Base-by-base conservation (phyloP, 2,329 filamentous ascomycete genomes). In the Diplodia corticola region DNA sequence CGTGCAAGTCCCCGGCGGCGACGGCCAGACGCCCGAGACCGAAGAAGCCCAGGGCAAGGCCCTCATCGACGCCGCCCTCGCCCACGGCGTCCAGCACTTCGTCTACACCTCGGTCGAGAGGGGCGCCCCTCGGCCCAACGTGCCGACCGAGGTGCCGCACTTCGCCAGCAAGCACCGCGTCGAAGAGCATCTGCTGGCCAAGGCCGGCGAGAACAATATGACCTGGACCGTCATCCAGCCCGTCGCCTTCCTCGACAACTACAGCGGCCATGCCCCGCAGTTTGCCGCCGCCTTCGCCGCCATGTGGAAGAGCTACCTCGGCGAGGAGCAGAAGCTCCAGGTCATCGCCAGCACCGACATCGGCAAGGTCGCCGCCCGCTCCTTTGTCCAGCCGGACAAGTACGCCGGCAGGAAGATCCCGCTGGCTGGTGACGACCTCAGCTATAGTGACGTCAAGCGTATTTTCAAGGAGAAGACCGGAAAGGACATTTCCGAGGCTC, bases 161-260 rank as follows among this genome's bases (percentile, higher is more conserved):
- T 90, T 90, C 71, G 80, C 80, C 66, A 81, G 74, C 71, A 90
- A 90, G 73, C 80, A 86, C 72, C 75, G 81, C 10, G 85, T 89
- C 69, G 88, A 90, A 75, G 76, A 83, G 63, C 80, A 89, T 67
- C 82, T 90, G 10, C 76, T 83, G 44, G 75, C 81, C 22, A 53
- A 66, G 35, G 75, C 57, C 78, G 73, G 74, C 5, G 76, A n/a
- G n/a, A n/a, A 73, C 2, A 68, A 76, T 1, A 86, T 87, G 84
- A 75, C 73, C 4, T 89, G 83, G 81, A 87, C 84, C 0, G 81
- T 89, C 28, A 77, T 89, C 0, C 83, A 86, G 2, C 87, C 87
- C 0, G 82, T 83, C 0, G 84, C 83, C 0, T 89, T 89, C 74
- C 83, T 86, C 74, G 86, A 89, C 20, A 86, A 88, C 74, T 68